Evolutionary conservation across 2,329 filamentous ascomycete genomes (phyloP), one percentile per base, ranked within the genome.

Genomic region (Ambrosiella xylebori): DNA sequence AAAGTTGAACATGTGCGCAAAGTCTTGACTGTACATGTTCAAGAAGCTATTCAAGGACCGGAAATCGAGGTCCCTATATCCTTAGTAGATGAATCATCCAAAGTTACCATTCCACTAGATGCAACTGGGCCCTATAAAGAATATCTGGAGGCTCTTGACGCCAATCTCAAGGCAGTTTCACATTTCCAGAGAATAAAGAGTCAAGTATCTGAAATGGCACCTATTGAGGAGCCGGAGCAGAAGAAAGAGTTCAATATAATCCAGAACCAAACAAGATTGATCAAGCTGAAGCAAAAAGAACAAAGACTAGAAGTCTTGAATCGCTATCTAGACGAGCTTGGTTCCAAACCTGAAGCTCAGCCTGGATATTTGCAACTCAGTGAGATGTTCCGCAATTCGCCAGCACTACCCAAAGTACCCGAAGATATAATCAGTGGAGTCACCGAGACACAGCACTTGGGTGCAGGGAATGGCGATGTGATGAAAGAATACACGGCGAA

Each of bases 1-100:
- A 77, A 84, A 63, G 72, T 75, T 54, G 70, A 74, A 40, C 76
- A 76, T 52, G 77, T 84, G 58, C 73, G 78, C 61, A 76, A 75
- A 54, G 69, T 81, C 37, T 65, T 82, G 51, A 73, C 77, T 47
- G 71, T 76, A 17, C 74, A 81, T 62, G 68, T 84, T 3, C 73
- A 58, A 38, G 57, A 59, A 27, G 47, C 53, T 15, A 54, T 61
- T 37, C 37, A 58, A 9, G 59, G 57, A 12, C 59, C 59, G 35
- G 57, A 59, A 35, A 41, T 59, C 12, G 57, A 59, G 49, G 55
- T 47, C 9, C 59, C 57, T 11, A 50, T 59, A 12, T 56, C 54
- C 2, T 36, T 61, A 49, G 59, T 59, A 47, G 59, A 59, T 50
- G 59, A 61, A 17, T 61, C 59, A 13, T 58, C 59, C 17, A 40